phyloP scores from a whole-genome alignment of 805 yeast genomes.

The Brettanomyces naardenensis region DNA sequence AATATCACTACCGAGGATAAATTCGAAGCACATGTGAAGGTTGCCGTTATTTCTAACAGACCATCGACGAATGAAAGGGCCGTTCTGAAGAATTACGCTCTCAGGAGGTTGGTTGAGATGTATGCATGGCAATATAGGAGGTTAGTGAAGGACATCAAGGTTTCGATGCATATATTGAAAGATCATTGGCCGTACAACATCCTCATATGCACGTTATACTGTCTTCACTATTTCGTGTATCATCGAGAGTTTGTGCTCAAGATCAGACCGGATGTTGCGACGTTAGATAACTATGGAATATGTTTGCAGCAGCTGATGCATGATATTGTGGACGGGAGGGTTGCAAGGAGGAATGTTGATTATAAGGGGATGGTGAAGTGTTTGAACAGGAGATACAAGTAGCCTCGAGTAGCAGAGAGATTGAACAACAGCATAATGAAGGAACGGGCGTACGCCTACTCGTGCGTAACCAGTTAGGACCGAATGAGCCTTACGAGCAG shows the following conservation, averaged over 20 bases:
- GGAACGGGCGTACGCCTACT: too few relatives aligned
- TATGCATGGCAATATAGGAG: slow-evolving; percentile 23
- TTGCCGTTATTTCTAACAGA: slow-evolving; percentile 21
- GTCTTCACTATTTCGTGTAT: slow-evolving; percentile 21
- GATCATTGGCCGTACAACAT: slow-evolving; percentile 18
- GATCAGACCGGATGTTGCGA: slow-evolving; percentile 13
- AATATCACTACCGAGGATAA: slow-evolving; percentile 12
- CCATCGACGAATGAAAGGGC: slow-evolving; percentile 19
- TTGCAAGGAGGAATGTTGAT: slow-evolving; percentile 6
- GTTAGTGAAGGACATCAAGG: slow-evolving; percentile 18
- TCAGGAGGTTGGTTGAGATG: slow-evolving; percentile 23
- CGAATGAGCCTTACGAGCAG: too few relatives aligned
- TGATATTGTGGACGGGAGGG: slow-evolving; percentile 12
- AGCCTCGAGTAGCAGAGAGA: too few relatives aligned
- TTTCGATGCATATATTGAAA: slow-evolving; percentile 14
- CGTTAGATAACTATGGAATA: slow-evolving; percentile 20
- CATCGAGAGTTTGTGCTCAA: slow-evolving; percentile 16
- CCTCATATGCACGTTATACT: slow-evolving; percentile 19
- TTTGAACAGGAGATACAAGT: too few relatives aligned
- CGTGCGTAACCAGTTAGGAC: too few relatives aligned
- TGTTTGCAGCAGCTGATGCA: slow-evolving; percentile 23
- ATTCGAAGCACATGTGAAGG: slow-evolving; percentile 12
- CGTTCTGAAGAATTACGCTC: slow-evolving; percentile 19
- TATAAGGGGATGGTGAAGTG: slow-evolving; percentile 4
- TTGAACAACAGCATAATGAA: too few relatives aligned